Evolutionary conservation across 495 filamentous ascomycete genomes (phyloP), one percentile per base, ranked within the genome.

Genomic region (Bombardia bombarda): DNA sequence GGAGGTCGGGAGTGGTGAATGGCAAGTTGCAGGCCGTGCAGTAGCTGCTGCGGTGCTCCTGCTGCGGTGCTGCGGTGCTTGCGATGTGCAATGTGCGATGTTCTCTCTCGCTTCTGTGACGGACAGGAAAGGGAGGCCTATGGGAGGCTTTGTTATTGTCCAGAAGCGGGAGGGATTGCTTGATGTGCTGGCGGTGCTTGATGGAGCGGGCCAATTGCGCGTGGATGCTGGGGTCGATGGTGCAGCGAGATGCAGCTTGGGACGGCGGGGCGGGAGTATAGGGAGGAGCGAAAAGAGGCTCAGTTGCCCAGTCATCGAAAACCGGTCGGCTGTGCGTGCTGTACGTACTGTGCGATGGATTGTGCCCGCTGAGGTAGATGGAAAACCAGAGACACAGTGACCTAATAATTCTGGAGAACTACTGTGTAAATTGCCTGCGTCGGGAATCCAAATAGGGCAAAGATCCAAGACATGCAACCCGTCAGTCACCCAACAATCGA

Each of bases 91-190:
- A n/a, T n/a, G n/a, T n/a, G n/a, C n/a, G n/a, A n/a, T n/a, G n/a
- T 33, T 39, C 37, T 44, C 43, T 42, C 37, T 51, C 42, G 24
- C 38, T 30, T 42, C 43, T 40, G 31, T 47, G 38, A 38, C 18
- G 33, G 41, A 25, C 48, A 44, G 30, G 28, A 38, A 40, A 50
- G 39, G 50, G 43, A 53, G 50, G 48, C 58, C 56, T 64, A 59
- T 64, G 62, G 45, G 56, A 61, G 51, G 51, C 46, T 59, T 63
- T 60, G 62, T 62, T 66, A 54, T 64, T 57, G 61, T 55, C 50
- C 51, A 56, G 35, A 49, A 51, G 55, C 54, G 60, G 56, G 51
- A 54, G 51, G 57, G 54, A 49, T 57, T 32, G 51, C 51, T 62
- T 51, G 59, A 58, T 65, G 61, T 53, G 61, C 53, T 65, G 61